Conservation (phyloP, 176 grass and related monocot species). For the Phoenix roebelenii region DNA sequence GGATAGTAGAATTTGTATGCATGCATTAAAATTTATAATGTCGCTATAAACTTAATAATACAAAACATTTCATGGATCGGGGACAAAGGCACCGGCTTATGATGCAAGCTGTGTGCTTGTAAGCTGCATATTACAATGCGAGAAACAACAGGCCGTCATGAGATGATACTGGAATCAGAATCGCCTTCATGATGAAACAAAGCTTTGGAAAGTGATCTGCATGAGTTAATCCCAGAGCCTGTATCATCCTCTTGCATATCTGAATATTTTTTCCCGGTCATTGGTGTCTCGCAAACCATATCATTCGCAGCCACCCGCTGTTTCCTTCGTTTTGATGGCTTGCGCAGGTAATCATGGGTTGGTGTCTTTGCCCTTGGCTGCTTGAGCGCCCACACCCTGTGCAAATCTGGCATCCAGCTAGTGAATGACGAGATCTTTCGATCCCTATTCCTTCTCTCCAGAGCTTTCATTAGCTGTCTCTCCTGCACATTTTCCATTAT, state of each 20-base stretch:
- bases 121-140: neutral
- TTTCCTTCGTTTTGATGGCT: constrained; percentile 40
- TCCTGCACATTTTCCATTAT: constrained; percentile 18
- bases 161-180: constrained; percentile 25
- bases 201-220: constrained; percentile 41
- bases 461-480: constrained; percentile 35
- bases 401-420: constrained; percentile 78
- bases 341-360: neutral
- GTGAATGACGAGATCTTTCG: constrained; percentile 70
- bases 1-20: too few species aligned
- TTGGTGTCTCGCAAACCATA: constrained; percentile 74
- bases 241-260: neutral
- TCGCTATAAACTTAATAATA: too few species aligned
- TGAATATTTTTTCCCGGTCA: constrained; percentile 25
- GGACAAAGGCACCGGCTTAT: too few species aligned
- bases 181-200: constrained; percentile 46
- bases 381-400: constrained; percentile 71
- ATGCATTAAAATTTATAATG: too few species aligned
- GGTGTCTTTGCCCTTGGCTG: constrained; percentile 40
- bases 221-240: neutral
- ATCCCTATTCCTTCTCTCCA: constrained; percentile 60
- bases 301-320: constrained; percentile 18
- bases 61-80: too few species aligned
- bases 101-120: too few species aligned
- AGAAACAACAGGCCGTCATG: neutral